Evolutionary conservation across 345 rosid genomes (phyloP), one percentile per base, ranked within the genome.

Genomic region (Acer negundo): DNA sequence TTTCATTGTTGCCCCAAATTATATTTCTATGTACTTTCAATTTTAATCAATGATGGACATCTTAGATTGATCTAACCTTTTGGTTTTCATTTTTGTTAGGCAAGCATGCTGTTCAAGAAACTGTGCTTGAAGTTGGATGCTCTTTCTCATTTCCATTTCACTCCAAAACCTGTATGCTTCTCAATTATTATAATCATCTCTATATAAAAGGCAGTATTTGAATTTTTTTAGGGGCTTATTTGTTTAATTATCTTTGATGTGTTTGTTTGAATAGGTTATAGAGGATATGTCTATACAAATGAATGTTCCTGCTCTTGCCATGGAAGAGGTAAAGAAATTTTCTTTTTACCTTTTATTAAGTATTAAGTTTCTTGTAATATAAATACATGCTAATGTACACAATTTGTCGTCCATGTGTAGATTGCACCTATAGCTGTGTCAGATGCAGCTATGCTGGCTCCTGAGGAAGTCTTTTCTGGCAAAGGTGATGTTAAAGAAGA

Each of bases 401-500:
- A 73, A 44, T 65, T 17, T 68, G 67, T 82, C 53, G 78, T 85
- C 79, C 44, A 4, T 80, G 83, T 67, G 58, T 79, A 87, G 98
- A 90, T 90, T 91, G 97, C 99, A 65, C 99, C 99, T 20, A 24
- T 92, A 88, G 95, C 97, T 42, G 91, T 94, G 65, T 92, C 97
- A 40, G 98, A 91, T 91, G 97, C 97, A 15, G 93, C 98, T 80
- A 94, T 96, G 98, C 90, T 94, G 82, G 99, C 98, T 67, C 99
- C 98, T 11, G 97, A 96, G 85, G 99, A 94, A 83, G 89, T 94
- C 35, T 96, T 92, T 85, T 62, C 84, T 1, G 95, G 97, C 68
- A 92, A 89, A 89, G 95, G 98, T 73, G 83, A 92, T 47, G 79
- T 96, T 47, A 92, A 94, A 86, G 99, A 92, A 75, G 98, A 91